Evolutionary conservation across 768 basidiomycete genomes (phyloP).

Genomic region (Suillus alpinus): DNA sequence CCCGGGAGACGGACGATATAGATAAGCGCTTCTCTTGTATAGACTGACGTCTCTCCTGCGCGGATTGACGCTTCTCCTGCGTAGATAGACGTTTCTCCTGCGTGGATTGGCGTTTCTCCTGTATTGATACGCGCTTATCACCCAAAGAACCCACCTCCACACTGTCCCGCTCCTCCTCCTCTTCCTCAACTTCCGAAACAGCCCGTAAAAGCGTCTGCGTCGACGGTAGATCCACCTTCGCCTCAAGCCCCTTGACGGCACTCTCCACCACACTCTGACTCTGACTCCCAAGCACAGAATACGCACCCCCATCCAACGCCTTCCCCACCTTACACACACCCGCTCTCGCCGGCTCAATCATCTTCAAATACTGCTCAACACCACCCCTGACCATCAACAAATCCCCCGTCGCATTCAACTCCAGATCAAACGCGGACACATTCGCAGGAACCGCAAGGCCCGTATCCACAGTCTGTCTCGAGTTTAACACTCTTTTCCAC

Average conservation of each 20-base stretch:
- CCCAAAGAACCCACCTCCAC: not conserved
- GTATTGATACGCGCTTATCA: conserved; percentile 17
- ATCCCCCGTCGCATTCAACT: conserved; percentile 58
- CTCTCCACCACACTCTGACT: conserved; percentile 3
- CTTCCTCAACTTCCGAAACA: conserved; percentile 30
- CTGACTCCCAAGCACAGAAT: not conserved
- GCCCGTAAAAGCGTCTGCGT: conserved; percentile 23
- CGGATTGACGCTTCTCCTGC: not conserved
- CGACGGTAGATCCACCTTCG: conserved; percentile 11
- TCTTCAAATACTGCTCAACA: conserved; percentile 63
- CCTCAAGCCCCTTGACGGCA: conserved; percentile 1
- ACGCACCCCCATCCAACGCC: not conserved
- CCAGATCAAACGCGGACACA: conserved; percentile 71
- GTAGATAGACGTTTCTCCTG: not conserved
- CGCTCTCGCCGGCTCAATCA: conserved; percentile 39
- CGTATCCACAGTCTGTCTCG: conserved; percentile 35
- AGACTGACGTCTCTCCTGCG: not conserved
- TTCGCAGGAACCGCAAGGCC: conserved; percentile 39
- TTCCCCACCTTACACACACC: not conserved
- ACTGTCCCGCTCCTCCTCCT: conserved; percentile 25
- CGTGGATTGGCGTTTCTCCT: not conserved
- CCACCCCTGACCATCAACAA: conserved; percentile 59
- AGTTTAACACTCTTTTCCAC: conserved; percentile 76
- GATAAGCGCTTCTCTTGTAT: not conserved
- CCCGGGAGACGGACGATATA: conserved; percentile 10